Base-by-base conservation (phyloP, 177 flowering plant genomes). In the Vitis hybrid region DNA sequence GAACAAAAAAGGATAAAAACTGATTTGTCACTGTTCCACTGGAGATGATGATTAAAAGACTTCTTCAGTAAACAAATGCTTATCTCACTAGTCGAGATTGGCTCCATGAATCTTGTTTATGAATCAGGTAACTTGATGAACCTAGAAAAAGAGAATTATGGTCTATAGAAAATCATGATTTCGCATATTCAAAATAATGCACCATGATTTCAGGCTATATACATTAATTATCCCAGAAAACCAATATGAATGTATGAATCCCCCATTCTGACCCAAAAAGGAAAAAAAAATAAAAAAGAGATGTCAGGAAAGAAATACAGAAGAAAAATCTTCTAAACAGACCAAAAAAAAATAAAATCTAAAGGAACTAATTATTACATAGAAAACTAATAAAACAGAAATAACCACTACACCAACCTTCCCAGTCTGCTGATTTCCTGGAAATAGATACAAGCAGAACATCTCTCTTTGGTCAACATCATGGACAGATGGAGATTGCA, bases 391-490 rank as follows among this genome's bases (percentile, higher is more conserved):
- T 15, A 30, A 60, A 30, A 61, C 51, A 2, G 10, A 24, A 63
- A 60, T 10, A 62, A 60, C 40, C 46, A 67, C 40, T 13, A 56
- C 14, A 75, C 78, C 6, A 64, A 92, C 99, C 94, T 88, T 85
- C 60, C 14, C 79, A 49, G 66, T 79, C 19, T 69, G 66, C 21
- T 65, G 58, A 68, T 68, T 81, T 71, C 96, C 97, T 1, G 95
- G 92, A 63, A 81, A 81, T 60, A 96, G 86, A 79, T 85, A 88
- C 17, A 92, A 65, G 66, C 83, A 85, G 78, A 96, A 94, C 81
- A 90, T 84, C 68, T 92, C 92, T 75, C 98, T 86, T 68, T 88
- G 91, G 83, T 94, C 99, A 78, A 77, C 54, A 76, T 92, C 97
- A 76, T 86, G 76, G 15, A 79, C 60, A 49, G 90, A 73, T 56